Evolutionary conservation across 106 monocot species (phyloP), one percentile per base, ranked within the genome.

Genomic region (Cymbidium sinense): DNA sequence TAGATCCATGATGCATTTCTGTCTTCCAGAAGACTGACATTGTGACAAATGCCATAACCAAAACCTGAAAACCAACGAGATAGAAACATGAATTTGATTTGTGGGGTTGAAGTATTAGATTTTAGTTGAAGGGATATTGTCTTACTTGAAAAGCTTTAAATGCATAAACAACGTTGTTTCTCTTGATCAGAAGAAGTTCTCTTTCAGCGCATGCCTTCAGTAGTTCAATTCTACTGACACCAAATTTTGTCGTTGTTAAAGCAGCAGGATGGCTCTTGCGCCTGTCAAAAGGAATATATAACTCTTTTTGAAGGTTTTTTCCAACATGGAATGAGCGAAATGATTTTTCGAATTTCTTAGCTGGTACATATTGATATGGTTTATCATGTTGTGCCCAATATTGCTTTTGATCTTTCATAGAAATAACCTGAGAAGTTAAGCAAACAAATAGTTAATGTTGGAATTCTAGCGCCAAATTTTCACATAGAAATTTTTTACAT

Each of bases 231-330:
- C n/a, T 23, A 10, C 37, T 39, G 20, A 39, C 37, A 39, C 71
- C 71, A 71, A 20, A 71, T 21, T 71, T 71, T 36, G 20, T 7
- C 13, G 71, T 39, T 21, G 36, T 36, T 27, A 71, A 33, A n/a
- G 71, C 71, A 21, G 71, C 71, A 71, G 21, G 71, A n/a, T 71
- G 71, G 21, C 21, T 36, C 71, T 71, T 71, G 71, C 37, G 21
- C 37, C 12, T 37, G 37, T 71, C 71, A 71, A 71, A 71, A 3
- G 71, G 37, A 35, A 71, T 37, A 71, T 36, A 71, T 21, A 71
- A 19, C 6, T 36, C 21, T 37, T 21, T 71, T 35, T 12, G 34
- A 20, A 71, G 34, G 2, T 35, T 39, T 39, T 71, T 4, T 39
- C 71, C 37, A 6, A 37, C 37, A 36, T 39, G 37, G 20, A 71